phyloP scores from a whole-genome alignment of 1,284 basidiomycete genomes.

The Earliella scabrosa region DNA sequence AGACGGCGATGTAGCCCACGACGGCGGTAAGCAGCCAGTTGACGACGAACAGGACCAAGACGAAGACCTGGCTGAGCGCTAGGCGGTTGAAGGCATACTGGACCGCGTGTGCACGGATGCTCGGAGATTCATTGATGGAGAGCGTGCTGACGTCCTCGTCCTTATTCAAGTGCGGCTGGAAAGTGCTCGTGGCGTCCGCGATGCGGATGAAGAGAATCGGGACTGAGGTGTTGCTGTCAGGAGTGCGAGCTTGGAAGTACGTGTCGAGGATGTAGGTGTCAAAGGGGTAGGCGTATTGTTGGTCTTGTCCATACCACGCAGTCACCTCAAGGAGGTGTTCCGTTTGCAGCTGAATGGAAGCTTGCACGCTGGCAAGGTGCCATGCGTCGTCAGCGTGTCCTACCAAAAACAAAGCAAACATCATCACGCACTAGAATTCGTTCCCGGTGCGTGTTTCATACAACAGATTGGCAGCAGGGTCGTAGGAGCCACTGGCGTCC shows the following conservation, averaged over 20 bases:
- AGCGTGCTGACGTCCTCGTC: conserved; percentile 6
- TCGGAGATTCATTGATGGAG: conserved; percentile 1
- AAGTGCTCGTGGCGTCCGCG: conserved; percentile 21
- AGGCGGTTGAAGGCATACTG: conserved; percentile 13
- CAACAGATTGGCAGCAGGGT: conserved; percentile 13
- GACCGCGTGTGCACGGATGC: conserved; percentile 9
- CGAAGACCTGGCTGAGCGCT: conserved; percentile 23
- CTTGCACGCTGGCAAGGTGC: conserved; percentile 13
- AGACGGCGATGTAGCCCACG: conserved; percentile 23
- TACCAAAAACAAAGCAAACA: neutral
- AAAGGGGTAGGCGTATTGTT: conserved; percentile 25
- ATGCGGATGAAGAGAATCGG: conserved; percentile 19
- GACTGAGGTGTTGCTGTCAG: conserved; percentile 13
- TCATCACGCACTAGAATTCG: conserved; percentile 2
- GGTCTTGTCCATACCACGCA: conserved; percentile 24
- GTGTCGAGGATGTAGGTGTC: conserved; percentile 22
- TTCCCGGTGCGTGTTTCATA: neutral
- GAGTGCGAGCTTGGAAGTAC: conserved; percentile 15
- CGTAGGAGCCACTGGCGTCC: conserved; percentile 15
- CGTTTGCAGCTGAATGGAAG: conserved; percentile 19
- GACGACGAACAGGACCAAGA: conserved; percentile 22
- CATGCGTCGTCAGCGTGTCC: neutral
- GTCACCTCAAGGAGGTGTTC: conserved; percentile 21
- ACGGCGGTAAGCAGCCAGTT: conserved; percentile 25
- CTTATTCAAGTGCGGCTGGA: conserved; percentile 3